phyloP scores from a whole-genome alignment of 164 flowering plant genomes.

The Euptelea pleiosperma region DNA sequence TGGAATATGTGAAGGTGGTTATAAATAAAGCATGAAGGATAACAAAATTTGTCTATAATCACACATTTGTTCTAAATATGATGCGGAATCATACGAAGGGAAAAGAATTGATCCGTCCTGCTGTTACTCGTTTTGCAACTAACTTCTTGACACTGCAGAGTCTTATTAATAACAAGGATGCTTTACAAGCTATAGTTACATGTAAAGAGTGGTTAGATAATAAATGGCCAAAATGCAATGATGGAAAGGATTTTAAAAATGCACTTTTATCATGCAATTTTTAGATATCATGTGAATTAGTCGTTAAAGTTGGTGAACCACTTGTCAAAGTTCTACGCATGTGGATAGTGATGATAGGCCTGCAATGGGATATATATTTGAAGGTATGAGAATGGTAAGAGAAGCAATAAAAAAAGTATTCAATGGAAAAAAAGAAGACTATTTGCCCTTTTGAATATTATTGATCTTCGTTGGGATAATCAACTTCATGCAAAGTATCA shows the following conservation, averaged over 20 bases:
- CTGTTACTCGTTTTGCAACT: constrained; percentile 9
- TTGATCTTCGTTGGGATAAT: neutral
- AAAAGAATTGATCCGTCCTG: constrained; percentile 4
- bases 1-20: neutral
- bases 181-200: constrained; percentile 7
- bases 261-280: neutral
- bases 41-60: constrained; percentile 8
- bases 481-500: neutral
- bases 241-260: neutral
- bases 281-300: neutral
- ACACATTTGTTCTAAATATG: neutral
- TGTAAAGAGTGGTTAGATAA: neutral
- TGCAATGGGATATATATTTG: constrained; percentile 3
- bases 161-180: constrained; percentile 1
- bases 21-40: neutral
- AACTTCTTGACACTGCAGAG: constrained; percentile 8
- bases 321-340: neutral
- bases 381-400: neutral
- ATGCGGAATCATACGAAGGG: neutral
- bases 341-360: neutral
- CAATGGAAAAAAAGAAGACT: neutral
- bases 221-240: neutral
- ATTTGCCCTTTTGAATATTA: neutral
- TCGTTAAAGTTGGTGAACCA: neutral
- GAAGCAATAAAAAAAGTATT: neutral